Evolutionary conservation across 1,284 basidiomycete species (phyloP), one percentile per base, ranked within the genome.

Genomic region (Bondarzewia mesenterica): DNA sequence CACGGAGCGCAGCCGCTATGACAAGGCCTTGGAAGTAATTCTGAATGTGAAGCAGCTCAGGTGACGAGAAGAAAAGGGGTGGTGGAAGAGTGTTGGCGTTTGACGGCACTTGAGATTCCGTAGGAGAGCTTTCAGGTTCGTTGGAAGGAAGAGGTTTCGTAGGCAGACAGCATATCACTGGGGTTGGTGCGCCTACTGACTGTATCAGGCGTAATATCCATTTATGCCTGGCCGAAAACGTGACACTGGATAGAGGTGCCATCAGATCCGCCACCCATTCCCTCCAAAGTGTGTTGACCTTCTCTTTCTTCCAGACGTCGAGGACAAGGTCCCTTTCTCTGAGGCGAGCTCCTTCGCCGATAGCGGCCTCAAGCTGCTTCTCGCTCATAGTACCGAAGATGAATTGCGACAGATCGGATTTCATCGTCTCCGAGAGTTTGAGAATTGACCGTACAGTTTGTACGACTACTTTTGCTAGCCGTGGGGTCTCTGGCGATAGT

Each of bases 21-120:
- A 83, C 70, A 20, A 87, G 68, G 1, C 82, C 84, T 58, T 89
- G 86, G 6, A 88, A 60, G 53, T 74, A 73, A 57, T 89, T 86
- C 60, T 89, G 85, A 14, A 78, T 58, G 54, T 71, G 71, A 44
- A 83, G 60, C 1, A 88, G 68, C 4, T 69, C 58, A 1, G 77
- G 76, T 2, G 68, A 57, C 2, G 69, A 68, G 58, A 85, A 77
- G 56, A 84, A 74, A 53, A 88, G 75, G 15, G 76, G 70, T 1
- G 82, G 76, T 3, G 85, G 80, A 15, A 87, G 68, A 2, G 51
- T 44, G 53, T 82, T 77, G 37, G 50, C 44, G 2, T 53, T 21
- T 8, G 41, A 27, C 10, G 50, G 37, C 5, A 37, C 49, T 1
- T 42, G 50, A 54, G 60, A 22, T 16, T 47, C 47, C 7, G 50